Evolutionary conservation across 1,284 basidiomycete species (phyloP).

Genomic region (Trichosporon sp.): DNA sequence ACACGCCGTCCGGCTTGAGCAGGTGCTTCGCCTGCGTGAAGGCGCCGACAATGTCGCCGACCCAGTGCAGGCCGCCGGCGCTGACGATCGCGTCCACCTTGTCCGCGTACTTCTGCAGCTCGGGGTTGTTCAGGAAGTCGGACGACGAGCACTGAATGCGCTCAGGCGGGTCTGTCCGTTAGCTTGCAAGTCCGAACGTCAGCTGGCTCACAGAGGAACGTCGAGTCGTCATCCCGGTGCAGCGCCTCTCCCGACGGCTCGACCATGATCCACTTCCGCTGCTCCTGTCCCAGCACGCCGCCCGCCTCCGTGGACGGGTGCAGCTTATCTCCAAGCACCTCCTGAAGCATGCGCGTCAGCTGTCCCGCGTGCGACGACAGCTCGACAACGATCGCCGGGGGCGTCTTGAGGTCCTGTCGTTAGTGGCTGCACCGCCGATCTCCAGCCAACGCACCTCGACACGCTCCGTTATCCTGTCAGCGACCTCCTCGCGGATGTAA

Average conservation of each 20-base stretch:
- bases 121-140: conserved; percentile 33
- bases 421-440: neutral
- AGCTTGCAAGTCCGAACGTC: neutral
- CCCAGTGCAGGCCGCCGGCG: conserved; percentile 90
- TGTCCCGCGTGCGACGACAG: conserved; percentile 93
- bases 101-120: conserved; percentile 54
- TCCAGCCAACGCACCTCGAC: conserved; percentile 59
- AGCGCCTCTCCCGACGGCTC: conserved; percentile 76
- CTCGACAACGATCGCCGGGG: conserved; percentile 76
- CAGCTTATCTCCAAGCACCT: conserved; percentile 62
- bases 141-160: conserved; percentile 35
- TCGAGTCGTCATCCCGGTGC: conserved; percentile 54
- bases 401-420: conserved; percentile 79
- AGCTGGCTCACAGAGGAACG: conserved; percentile 25
- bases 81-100: conserved; percentile 90
- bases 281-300: conserved; percentile 12
- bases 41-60: conserved; percentile 93
- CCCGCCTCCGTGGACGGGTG: conserved; percentile 51
- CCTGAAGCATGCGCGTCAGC: conserved; percentile 77
- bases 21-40: conserved; percentile 84
- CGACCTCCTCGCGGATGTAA: conserved; percentile 86
- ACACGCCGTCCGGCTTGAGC: conserved; percentile 86
- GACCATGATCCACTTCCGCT: conserved; percentile 58
- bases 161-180: conserved; percentile 22
- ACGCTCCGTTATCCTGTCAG: conserved; percentile 83